Conservation (phyloP, 371 early-diverging fungal genomes). For the Syncephalastrum monosporum region DNA sequence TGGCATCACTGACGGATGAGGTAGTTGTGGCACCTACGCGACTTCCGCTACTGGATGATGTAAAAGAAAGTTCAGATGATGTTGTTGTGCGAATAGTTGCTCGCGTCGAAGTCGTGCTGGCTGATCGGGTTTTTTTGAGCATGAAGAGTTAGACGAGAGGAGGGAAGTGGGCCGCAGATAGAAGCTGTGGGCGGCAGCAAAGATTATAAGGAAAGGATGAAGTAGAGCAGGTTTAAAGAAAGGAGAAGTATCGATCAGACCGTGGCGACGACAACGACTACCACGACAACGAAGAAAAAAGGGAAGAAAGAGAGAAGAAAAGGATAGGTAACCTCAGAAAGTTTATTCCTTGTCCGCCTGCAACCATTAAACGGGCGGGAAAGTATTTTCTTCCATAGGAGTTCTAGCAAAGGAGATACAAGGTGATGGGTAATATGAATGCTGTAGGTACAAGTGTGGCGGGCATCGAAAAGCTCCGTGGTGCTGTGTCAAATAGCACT, state of each 20-base stretch:
- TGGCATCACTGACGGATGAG: conserved; percentile 15
- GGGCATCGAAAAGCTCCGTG: too few species aligned
- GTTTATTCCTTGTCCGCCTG: background rate
- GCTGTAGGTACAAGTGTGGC: too few species aligned
- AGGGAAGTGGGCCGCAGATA: background rate
- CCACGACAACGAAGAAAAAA: conserved; percentile 8
- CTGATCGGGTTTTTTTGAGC: conserved; percentile 19
- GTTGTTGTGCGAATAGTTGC: conserved; percentile 16
- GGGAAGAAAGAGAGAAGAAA: conserved; percentile 6
- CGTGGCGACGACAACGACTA: conserved; percentile 3
- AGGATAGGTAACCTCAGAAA: background rate
- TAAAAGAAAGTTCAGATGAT: conserved; percentile 15
- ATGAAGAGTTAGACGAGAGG: conserved; percentile 2
- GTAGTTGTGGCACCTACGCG: conserved; percentile 9
- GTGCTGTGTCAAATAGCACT: too few species aligned
- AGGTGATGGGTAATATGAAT: too few species aligned
- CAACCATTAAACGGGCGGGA: too few species aligned
- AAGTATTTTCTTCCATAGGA: too few species aligned
- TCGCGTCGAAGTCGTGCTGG: conserved; percentile 15
- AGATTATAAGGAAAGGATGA: conserved; percentile 2
- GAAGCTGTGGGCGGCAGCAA: background rate
- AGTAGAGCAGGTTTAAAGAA: conserved; percentile 1
- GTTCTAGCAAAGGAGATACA: too few species aligned
- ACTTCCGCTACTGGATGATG: conserved; percentile 15
- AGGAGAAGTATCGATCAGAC: background rate